Evolutionary conservation across 1,139 yeast species (phyloP), one percentile per base, ranked within the genome.

Genomic region (Nematodospora anomalae): DNA sequence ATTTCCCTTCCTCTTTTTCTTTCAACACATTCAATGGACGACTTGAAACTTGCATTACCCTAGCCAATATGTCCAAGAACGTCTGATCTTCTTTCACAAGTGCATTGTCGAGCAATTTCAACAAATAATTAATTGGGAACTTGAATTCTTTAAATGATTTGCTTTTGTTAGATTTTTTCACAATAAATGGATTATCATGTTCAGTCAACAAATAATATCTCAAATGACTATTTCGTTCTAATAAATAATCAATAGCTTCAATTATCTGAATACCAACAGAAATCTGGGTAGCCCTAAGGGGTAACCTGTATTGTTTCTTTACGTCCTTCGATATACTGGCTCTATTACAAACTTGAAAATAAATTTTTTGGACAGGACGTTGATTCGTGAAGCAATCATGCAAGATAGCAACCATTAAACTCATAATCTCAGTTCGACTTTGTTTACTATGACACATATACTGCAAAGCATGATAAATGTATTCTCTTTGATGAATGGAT

Each of bases 151-250:
- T 79, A 44, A 55, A 51, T 20, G 25, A 30, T 29, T 37, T 41
- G 18, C 59, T 51, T 4, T 53, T 50, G 2, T 60, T 50, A 20
- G 67, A 69, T 41, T 68, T 71, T 42, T 68, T 71, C 23, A 62
- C 62, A 14, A 77, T 56, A 38, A 76, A 65, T 21, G 79, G 67
- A 34, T 71, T 74, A 26, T 89, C 96, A 53, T 88, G 96, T 47
- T 88, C 96, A 4, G 85, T 79, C 41, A 90, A 67, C 53, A 90
- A 81, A 52, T 81, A 89, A 51, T 81, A 80, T 42, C 94, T 74
- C 52, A 86, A 69, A 46, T 81, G 86, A 13, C 74, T 71, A 46
- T 83, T 86, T 32, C 80, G 71, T 40, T 85, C 88, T 35, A 89
- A 70, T 36, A 90, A 64, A 50, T 75, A 81, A 46, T 83, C 87